These are phyloP conservation scores for Triangularia setosa DNA, from an alignment of 2,329 filamentous ascomycete species.

Conservation along the genomic window DNA sequence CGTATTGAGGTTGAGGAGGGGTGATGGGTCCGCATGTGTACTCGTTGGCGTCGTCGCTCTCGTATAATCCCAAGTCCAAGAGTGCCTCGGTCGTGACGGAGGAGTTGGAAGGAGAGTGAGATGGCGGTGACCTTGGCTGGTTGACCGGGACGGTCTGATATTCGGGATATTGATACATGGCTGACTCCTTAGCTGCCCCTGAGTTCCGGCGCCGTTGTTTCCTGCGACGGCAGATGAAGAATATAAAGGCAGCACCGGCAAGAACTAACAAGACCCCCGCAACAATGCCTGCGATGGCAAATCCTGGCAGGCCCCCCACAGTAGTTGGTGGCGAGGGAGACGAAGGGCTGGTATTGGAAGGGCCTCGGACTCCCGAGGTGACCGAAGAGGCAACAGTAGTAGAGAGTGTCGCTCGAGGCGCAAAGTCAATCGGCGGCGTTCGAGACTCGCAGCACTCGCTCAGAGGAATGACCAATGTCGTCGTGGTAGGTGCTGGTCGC, in stretches of 20 bases:
- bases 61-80: conserved; percentile 3
- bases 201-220: conserved; percentile 4
- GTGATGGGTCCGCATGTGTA: background rate
- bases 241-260: background rate
- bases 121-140: conserved; percentile 2
- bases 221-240: conserved; percentile 10
- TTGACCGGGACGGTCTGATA: conserved; percentile 3
- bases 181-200: background rate
- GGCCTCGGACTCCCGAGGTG: background rate
- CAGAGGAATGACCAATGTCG: conserved; percentile 9
- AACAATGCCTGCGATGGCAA: background rate
- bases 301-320: background rate
- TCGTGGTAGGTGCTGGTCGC: conserved; percentile 1
- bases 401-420: background rate
- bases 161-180: conserved; percentile 3
- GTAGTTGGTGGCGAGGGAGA: background rate
- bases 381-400: background rate
- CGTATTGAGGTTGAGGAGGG: background rate
- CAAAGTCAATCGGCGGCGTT: background rate
- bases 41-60: background rate
- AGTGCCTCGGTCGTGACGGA: conserved; percentile 12
- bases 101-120: conserved; percentile 1
- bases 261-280: background rate
- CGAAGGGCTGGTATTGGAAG: background rate
- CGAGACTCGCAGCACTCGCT: conserved; percentile 5